A percentile compares a stretch with the other conserved stretches of the same genome.
These are phyloP conservation scores for Dictyostelium brefeldianum DNA, from an alignment of 78 protist species.

Conservation along the genomic window DNA sequence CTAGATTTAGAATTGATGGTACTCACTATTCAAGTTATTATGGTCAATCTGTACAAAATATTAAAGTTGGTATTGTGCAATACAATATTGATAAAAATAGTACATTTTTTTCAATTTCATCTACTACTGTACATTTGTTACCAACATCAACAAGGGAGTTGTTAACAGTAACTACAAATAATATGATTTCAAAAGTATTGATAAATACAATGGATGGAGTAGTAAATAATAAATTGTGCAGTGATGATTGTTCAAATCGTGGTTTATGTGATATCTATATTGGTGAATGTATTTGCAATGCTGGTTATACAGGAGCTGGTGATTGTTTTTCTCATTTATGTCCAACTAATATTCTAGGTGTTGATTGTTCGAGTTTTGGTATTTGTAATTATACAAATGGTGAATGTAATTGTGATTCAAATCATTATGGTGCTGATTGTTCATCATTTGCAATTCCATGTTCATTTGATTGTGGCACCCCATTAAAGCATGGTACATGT, in stretches of 20 bases:
- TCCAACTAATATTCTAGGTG: too few relatives aligned
- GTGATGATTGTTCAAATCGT: not conserved
- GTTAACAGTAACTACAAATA: too few relatives aligned
- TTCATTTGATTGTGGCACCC: too few relatives aligned
- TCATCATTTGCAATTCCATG: too few relatives aligned
- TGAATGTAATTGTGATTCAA: not conserved
- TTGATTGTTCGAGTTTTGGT: conserved; percentile 8
- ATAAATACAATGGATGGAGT: too few relatives aligned
- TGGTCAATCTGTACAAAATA: not conserved
- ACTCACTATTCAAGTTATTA: not conserved
- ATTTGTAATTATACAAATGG: not conserved
- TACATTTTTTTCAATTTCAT: not conserved
- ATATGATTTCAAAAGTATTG: too few relatives aligned
- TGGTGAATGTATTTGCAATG: not conserved
- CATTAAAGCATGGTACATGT: not conserved
- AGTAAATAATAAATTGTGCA: too few relatives aligned
- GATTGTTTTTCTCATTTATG: too few relatives aligned
- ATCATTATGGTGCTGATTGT: too few relatives aligned
- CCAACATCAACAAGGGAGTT: too few relatives aligned
- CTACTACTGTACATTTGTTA: too few relatives aligned
- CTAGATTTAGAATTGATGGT: not conserved
- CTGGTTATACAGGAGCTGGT: not conserved
- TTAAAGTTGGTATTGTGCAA: not conserved
- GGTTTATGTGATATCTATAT: not conserved
- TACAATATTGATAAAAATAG: not conserved